These are phyloP conservation scores for Mrakia frigida DNA, from an alignment of 768 basidiomycete species.

Conservation along the genomic window DNA sequence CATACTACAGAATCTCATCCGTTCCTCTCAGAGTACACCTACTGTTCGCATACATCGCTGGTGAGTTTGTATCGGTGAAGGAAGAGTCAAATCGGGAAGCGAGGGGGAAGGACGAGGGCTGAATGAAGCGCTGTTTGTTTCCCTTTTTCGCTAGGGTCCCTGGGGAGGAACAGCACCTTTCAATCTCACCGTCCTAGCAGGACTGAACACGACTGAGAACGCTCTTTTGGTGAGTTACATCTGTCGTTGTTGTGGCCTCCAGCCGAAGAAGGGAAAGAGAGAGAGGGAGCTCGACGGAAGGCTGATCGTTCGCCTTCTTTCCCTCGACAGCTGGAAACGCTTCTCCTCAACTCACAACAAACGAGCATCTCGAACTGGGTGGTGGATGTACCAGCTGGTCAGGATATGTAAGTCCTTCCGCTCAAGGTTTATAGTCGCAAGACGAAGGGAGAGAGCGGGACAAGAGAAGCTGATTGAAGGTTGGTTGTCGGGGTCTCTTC, in stretches of 20 bases:
- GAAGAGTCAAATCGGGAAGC: not conserved
- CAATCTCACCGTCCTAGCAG: not conserved
- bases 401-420: not conserved
- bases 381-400: not conserved
- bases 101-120: not conserved
- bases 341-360: conserved; percentile 5
- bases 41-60: not conserved
- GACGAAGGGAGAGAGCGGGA: too few species aligned
- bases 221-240: not conserved
- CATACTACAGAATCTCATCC: not conserved
- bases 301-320: not conserved
- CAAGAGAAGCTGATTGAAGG: not conserved
- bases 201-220: not conserved
- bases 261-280: not conserved
- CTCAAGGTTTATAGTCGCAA: too few species aligned
- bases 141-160: not conserved
- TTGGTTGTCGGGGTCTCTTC: not conserved
- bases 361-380: conserved; percentile 9
- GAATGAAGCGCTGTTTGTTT: too few species aligned
- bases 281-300: not conserved
- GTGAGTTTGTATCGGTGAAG: not conserved
- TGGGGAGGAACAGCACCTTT: conserved; percentile 5
- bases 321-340: conserved; percentile 1
- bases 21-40: not conserved
- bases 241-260: not conserved